Base-by-base conservation (phyloP, 495 filamentous ascomycete genomes). In the Wilcoxina mikolae region DNA sequence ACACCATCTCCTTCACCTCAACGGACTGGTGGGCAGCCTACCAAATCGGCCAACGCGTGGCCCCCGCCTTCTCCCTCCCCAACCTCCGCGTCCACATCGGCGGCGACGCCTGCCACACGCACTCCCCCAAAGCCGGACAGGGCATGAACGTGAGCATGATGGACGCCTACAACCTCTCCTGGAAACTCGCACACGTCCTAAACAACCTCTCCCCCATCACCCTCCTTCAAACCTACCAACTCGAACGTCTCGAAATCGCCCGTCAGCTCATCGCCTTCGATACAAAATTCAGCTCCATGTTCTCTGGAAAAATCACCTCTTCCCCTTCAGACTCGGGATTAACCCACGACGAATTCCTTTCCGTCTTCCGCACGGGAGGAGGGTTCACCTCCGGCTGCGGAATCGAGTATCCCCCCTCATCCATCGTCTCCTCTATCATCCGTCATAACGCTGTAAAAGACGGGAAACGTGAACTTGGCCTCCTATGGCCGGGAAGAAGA, bases 1-100 rank as follows among this genome's bases (percentile, higher is more conserved):
- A 76, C 58, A 50, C 53, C 0, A 60, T 77, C 46, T 67, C 71
- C 12, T 64, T 75, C 35, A 68, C 64, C 3, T 67, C 73, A 27
- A 70, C 72, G 56, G 60, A 69, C 49, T 79, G 78, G 81, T 78
- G 82, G 82, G 59, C 56, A 11, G 56, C 62, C 10, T 64, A 65
- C 52, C 62, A 60, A 31, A 65, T 64, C 29, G 54, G 61, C 23
- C 61, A 65, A 20, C 56, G 60, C 3, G 12, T 35, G 12, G 41
- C 60, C 4, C 26, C 53, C 4, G 15, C 33, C 1, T 62, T 65
- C 48, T 60, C 56, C 3, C 28, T 42, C 18, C 58, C 65, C 4
- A 68, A 71, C 31, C 76, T 76, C 54, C 49, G 57, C n/a, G 56
- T 62, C n/a, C 61, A 64, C 49, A 63, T 65, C 23, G 60, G 59